phyloP scores from a whole-genome alignment of 140 eudicot genomes.

The Senecio squalidus region DNA sequence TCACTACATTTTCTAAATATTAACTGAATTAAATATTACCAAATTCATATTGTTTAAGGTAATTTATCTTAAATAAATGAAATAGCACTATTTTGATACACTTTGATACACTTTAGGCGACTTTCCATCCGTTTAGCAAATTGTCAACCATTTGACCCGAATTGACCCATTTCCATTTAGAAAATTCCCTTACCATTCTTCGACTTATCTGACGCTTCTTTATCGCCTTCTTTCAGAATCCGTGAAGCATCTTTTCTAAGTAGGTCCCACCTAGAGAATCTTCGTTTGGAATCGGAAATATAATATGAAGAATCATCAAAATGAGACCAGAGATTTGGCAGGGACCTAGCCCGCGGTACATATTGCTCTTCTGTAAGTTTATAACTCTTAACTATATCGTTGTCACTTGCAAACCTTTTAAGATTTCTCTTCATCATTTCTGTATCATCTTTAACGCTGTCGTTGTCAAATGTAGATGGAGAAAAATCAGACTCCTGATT shows the following conservation, averaged over 20 bases:
- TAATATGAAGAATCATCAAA: conserved; percentile 25
- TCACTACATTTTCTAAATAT: background rate
- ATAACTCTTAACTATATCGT: conserved; percentile 27
- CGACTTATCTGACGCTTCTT: conserved; percentile 10
- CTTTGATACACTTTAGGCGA: background rate
- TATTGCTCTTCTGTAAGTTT: conserved; percentile 28
- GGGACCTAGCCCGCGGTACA: conserved; percentile 32
- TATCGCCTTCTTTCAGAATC: conserved; percentile 20
- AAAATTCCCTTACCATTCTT: conserved; percentile 55
- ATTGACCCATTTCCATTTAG: background rate
- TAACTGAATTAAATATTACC: too few species aligned
- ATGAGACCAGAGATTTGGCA: conserved; percentile 40
- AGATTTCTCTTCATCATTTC: conserved; percentile 18
- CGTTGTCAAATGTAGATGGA: conserved; percentile 22
- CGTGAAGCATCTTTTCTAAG: conserved; percentile 23
- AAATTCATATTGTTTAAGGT: too few species aligned
- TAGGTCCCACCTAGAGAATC: conserved; percentile 28
- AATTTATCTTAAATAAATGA: too few species aligned
- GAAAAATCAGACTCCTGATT: conserved; percentile 11
- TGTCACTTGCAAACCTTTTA: conserved; percentile 32
- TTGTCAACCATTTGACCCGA: background rate
- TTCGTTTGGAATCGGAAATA: conserved; percentile 28
- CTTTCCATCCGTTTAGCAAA: background rate
- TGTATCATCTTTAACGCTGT: conserved; percentile 11
- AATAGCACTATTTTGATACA: background rate